phyloP scores from a whole-genome alignment of 2,329 filamentous ascomycete species.

The Stagonosporopsis rhizophila region DNA sequence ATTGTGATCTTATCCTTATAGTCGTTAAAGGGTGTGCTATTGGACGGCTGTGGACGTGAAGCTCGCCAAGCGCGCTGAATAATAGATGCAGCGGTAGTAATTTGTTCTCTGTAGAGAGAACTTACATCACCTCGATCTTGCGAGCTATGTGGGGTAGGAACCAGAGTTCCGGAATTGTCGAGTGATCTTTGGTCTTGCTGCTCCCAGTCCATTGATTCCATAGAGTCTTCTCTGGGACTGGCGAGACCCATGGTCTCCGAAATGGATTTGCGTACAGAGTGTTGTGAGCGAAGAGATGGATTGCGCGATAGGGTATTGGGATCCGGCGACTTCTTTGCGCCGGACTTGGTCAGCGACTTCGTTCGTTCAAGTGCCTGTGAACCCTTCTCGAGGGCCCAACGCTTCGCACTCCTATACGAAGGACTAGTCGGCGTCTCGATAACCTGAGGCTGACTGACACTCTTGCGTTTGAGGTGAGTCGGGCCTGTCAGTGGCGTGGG shows the following conservation, averaged over 20 bases:
- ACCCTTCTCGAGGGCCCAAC: conserved; percentile 47
- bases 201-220: conserved; percentile 40
- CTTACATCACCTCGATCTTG: conserved; percentile 37
- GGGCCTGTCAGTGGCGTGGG: conserved; percentile 29
- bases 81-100: conserved; percentile 40
- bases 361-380: conserved; percentile 45
- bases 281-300: conserved; percentile 42
- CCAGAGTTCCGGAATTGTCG: conserved; percentile 35
- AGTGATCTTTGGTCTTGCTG: conserved; percentile 31
- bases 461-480: conserved; percentile 44
- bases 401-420: conserved; percentile 46
- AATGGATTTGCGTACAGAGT: conserved; percentile 45
- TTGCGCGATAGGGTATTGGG: conserved; percentile 35
- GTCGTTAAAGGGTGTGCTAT: conserved; percentile 39
- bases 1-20: conserved; percentile 50
- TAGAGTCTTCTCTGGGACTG: conserved; percentile 39
- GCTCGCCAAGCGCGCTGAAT: conserved; percentile 49
- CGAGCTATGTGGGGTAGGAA: conserved; percentile 37
- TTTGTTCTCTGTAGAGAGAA: conserved; percentile 35
- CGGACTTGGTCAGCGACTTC: conserved; percentile 40
- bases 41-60: conserved; percentile 30
- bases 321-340: conserved; percentile 39
- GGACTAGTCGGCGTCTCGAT: conserved; percentile 39
- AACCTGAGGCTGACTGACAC: conserved; percentile 33
- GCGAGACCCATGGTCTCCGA: conserved; percentile 40